Evolutionary conservation across 352 stramenopile genomes (phyloP), one percentile per base, ranked within the genome.

Genomic region (Blastocystis sp.): DNA sequence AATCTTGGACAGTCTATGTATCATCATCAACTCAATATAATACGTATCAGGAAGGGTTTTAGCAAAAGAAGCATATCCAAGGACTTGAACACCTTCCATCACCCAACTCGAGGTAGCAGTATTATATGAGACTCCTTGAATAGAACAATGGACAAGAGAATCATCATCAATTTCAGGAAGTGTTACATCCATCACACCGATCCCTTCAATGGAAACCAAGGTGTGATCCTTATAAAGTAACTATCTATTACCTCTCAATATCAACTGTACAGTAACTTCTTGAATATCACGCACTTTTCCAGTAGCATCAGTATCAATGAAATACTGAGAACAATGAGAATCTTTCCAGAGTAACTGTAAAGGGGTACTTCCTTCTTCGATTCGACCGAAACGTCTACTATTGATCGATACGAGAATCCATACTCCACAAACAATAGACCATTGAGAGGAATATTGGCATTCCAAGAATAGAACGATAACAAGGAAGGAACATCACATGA

Each of bases 341-440:
- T 83, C 71, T 29, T 83, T 83, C 71, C 71, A 83, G 1, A 83
- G 46, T 5, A 83, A 42, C 29, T 83, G 71, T 16, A 83, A 56
- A n/a, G 71, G 71, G 32, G 71, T 52, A 54, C 71, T 49, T 32
- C 71, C 71, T 37, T 65, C 71, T 29, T 65, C 42, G 9, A 83
- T 29, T n/a, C 6, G 11, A 5, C 49, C n/a, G 1, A 19, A 66
- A 21, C 51, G 46, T 9, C 71, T 83, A 51, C 14, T n/a, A 2
- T 83, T 16, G 65, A 19, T 11, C 42, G 24, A 37, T 21, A 49
- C 0, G 1, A 37, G 0, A 6, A 27, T 5, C 3, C 4, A 4
- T 14, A 83, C 71, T 83, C 46, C 1, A 83, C n/a, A 37, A 83
- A 83, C 19, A 83, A 32, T 1, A 83, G 27, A 24, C 71, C 71